Percentiles rank a stretch among this genome's conserved stretches.
phyloP scores from a whole-genome alignment of 2,329 filamentous ascomycete genomes.

The Sphaerulina musiva region DNA sequence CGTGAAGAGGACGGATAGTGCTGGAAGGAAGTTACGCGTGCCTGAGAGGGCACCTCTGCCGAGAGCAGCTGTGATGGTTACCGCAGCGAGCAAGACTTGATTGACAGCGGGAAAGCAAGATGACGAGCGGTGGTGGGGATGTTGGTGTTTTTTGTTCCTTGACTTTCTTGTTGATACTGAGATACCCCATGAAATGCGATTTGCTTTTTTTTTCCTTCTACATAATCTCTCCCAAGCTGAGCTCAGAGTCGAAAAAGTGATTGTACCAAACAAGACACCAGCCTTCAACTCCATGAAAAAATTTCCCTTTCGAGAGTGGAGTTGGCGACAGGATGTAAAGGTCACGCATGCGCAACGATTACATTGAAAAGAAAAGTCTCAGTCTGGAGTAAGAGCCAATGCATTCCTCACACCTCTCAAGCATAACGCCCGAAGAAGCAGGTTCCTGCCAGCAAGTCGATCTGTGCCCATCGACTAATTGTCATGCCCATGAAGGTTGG shows the following conservation, averaged over 20 bases:
- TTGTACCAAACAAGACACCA: conserved; percentile 5
- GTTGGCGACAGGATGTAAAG: not conserved
- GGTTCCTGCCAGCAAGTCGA: conserved; percentile 35
- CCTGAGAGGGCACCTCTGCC: conserved; percentile 43
- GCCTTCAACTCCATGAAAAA: not conserved
- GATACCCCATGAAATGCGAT: conserved; percentile 6
- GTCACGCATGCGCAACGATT: not conserved
- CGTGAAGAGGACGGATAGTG: conserved; percentile 36
- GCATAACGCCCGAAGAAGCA: conserved; percentile 23
- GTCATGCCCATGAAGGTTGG: conserved; percentile 64
- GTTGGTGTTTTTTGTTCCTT: not conserved
- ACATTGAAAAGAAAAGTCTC: not conserved
- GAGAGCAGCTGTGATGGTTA: conserved; percentile 9
- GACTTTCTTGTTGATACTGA: conserved; percentile 1
- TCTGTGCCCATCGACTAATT: conserved; percentile 98
- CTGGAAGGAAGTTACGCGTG: conserved; percentile 39
- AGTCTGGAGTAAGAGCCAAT: conserved; percentile 8
- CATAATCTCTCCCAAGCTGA: not conserved
- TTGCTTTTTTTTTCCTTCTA: not conserved
- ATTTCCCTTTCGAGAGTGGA: conserved; percentile 8
- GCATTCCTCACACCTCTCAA: conserved; percentile 11
- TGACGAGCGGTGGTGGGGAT: not conserved
- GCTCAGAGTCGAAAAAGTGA: not conserved
- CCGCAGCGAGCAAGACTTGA: conserved; percentile 2
- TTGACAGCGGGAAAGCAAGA: not conserved